Percentiles rank a stretch among this genome's conserved stretches.
phyloP scores from a whole-genome alignment of 768 basidiomycete species.

The Trametes punicea region DNA sequence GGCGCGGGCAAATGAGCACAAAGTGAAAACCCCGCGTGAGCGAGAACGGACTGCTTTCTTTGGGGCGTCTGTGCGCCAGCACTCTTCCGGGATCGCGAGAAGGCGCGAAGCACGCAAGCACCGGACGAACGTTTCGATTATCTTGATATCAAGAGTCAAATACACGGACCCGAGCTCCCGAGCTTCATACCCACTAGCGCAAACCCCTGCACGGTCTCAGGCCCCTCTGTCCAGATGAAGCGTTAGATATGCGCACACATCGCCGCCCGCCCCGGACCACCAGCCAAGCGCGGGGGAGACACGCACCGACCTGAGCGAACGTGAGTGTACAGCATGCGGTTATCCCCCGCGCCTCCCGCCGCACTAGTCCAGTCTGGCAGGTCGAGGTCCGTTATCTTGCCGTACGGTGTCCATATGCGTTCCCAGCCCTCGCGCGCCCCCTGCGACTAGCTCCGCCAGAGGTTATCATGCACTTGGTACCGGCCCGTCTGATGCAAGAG shows the following conservation, averaged over 20 bases:
- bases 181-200: constrained; percentile 5
- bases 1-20: neutral
- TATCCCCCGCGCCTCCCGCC: neutral
- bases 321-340: neutral
- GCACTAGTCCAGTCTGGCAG: neutral
- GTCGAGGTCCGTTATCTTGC: constrained; percentile 11
- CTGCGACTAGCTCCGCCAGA: constrained; percentile 20
- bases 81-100: constrained; percentile 16
- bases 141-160: constrained; percentile 18
- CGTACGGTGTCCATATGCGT: neutral
- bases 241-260: constrained; percentile 8
- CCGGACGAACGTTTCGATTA: constrained; percentile 9
- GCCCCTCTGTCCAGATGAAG: constrained; percentile 8
- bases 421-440: neutral
- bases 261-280: neutral
- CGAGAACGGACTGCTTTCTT: constrained; percentile 1
- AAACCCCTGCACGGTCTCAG: neutral
- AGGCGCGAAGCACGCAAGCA: constrained; percentile 15
- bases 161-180: constrained; percentile 20
- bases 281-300: constrained; percentile 4
- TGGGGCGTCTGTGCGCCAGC: constrained; percentile 6
- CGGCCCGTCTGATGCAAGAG: constrained; percentile 13
- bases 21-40: neutral
- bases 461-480: constrained; percentile 2
- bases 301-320: constrained; percentile 6